Conservation (phyloP, 768 basidiomycete species). For the Imleria badia region DNA sequence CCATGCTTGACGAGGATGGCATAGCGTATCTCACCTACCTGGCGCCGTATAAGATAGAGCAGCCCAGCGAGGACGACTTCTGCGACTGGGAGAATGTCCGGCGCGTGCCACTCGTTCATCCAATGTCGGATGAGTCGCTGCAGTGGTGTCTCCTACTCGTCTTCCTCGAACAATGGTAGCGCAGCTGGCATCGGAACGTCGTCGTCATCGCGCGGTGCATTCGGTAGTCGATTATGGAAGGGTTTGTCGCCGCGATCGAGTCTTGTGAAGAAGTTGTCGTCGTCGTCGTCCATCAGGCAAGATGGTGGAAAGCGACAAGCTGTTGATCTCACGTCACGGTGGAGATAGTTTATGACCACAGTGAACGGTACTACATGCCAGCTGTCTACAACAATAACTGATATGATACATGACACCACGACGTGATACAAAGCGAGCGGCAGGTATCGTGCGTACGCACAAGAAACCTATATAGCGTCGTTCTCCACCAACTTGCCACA, state of each 20-base stretch:
- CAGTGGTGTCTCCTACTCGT: conserved; percentile 55
- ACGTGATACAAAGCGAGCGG: neutral
- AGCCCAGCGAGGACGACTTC: conserved; percentile 63
- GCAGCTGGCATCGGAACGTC: conserved; percentile 31
- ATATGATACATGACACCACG: conserved; percentile 11
- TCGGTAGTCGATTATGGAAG: conserved; percentile 39
- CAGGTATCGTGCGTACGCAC: neutral
- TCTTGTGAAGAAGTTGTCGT: conserved; percentile 29
- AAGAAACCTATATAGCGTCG: conserved; percentile 39
- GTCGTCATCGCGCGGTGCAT: conserved; percentile 30
- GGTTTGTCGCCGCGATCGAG: conserved; percentile 19
- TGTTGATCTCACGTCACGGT: no score
- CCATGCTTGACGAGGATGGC: neutral
- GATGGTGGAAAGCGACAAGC: neutral
- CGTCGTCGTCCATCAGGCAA: conserved; percentile 10
- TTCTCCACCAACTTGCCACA: conserved; percentile 90
- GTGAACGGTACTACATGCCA: no score
- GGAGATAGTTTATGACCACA: no score
- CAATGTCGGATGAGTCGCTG: conserved; percentile 76
- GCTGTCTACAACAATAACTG: conserved; percentile 2
- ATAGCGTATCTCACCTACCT: conserved; percentile 50
- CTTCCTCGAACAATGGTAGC: conserved; percentile 31
- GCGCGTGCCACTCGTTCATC: conserved; percentile 83
- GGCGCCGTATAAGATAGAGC: conserved; percentile 76
- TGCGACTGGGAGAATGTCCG: conserved; percentile 74